Percentiles rank a stretch among this genome's conserved stretches.
phyloP scores from a whole-genome alignment of 176 grass and related monocot genomes.

The Bromus sterilis region DNA sequence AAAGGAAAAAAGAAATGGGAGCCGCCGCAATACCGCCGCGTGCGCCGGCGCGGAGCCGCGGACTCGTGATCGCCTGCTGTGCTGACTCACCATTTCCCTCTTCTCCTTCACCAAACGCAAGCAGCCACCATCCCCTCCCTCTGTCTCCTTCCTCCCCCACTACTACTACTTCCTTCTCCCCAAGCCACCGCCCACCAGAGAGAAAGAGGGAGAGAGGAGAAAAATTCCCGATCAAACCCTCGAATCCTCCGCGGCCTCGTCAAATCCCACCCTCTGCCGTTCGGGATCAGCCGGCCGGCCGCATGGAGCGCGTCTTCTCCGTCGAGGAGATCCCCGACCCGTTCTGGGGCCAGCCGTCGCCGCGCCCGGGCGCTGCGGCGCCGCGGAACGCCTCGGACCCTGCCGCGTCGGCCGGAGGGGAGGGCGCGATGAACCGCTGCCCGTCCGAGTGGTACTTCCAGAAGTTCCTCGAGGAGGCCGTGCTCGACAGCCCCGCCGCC shows the following conservation, averaged over 20 bases:
- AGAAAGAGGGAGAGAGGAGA: too few species aligned
- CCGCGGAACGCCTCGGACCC: too few species aligned
- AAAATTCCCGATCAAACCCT: slow-evolving; percentile 12
- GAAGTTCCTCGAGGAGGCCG: slow-evolving; percentile 84
- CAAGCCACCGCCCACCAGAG: background rate
- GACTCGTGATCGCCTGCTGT: background rate
- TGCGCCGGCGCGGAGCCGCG: background rate
- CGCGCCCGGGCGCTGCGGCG: too few species aligned
- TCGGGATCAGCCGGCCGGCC: background rate
- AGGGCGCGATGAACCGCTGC: slow-evolving; percentile 54
- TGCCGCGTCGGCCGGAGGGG: background rate
- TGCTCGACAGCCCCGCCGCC: slow-evolving; percentile 35
- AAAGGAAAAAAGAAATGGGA: background rate
- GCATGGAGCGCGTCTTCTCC: slow-evolving; percentile 88
- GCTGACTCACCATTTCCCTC: background rate
- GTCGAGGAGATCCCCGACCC: slow-evolving; percentile 68
- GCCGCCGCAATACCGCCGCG: background rate
- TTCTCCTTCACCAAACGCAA: background rate
- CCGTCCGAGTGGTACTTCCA: slow-evolving; percentile 91
- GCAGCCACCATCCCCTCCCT: background rate
- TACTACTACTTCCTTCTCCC: background rate
- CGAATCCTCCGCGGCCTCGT: background rate
- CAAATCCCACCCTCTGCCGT: background rate
- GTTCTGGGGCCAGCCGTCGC: slow-evolving; percentile 43
- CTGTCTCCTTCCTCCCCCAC: background rate